Base-by-base conservation (phyloP, 208 protist species). In the Acanthamoeba castellanii region DNA sequence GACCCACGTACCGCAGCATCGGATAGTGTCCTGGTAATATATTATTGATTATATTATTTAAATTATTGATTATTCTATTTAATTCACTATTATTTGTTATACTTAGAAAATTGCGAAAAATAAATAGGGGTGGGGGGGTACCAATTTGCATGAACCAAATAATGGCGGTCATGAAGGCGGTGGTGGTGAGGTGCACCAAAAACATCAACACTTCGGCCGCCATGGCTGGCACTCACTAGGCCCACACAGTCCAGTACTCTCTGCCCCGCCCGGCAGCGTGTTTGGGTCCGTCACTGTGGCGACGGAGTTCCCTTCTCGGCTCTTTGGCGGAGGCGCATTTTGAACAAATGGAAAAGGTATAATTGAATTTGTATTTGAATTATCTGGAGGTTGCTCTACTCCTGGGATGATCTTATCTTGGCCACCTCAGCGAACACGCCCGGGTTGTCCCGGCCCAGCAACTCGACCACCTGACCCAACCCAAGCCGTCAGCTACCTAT, bases 91-190 rank as follows among this genome's bases (percentile, higher is more conserved):
- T 72, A 72, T 72, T 34, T n/a, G 18, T 72, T n/a, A 13, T 78
- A 78, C 4, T 78, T 42, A 37, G 25, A 16, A 20, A 16, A 30
- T 74, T 3, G 32, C 32, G 14, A 74, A 74, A 1, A 74, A 74
- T 20, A 74, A 30, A 74, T 13, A 20, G 18, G 32, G 47, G 7
- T n/a, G 3, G 70, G 16, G 32, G 25, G 20, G 59, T 85, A 85
- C 76, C 76, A 18, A 85, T 85, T 57, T 85, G 76, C 76, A 85
- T 85, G 25, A 85, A 85, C 76, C 76, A 85, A 20, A 85, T 85
- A 32, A 85, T 85, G 13, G 37, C 45, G 4, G 76, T 85, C 76
- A 85, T 85, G n/a, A 85, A 59, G 76, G 76, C 76, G 5, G 76
- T 85, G 16, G 76, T 85, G 42, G 45, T 85, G 45, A 85, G 45